Evolutionary conservation across 2,329 filamentous ascomycete genomes (phyloP).

Genomic region (Graphilbum fragrans): DNA sequence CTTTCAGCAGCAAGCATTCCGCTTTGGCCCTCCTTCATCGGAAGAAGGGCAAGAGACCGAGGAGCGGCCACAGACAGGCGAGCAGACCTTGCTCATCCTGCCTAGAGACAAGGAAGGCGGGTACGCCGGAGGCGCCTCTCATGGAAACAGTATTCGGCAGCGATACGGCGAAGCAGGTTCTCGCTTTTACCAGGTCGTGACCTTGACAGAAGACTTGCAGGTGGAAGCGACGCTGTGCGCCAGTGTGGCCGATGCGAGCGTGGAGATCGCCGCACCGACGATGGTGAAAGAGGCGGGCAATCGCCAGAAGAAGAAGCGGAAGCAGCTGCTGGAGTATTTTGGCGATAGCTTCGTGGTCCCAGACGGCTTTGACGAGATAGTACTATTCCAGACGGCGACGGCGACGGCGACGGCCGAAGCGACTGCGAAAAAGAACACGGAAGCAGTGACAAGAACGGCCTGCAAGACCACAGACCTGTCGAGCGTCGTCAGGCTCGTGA

Average conservation of each 20-base stretch:
- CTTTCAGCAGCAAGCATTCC: constrained; percentile 12
- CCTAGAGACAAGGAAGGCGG: background rate
- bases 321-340: constrained; percentile 11
- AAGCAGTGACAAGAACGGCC: background rate
- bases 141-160: background rate
- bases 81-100: constrained; percentile 7
- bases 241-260: background rate
- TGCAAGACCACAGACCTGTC: background rate
- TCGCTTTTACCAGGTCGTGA: constrained; percentile 9
- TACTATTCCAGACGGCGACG: background rate
- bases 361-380: constrained; percentile 26
- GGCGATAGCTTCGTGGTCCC: constrained; percentile 19
- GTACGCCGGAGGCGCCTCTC: too few species aligned
- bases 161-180: background rate
- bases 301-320: background rate
- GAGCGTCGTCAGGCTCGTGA: background rate
- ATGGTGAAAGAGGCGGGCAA: constrained; percentile 9
- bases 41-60: background rate
- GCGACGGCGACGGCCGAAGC: background rate
- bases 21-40: background rate
- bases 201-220: constrained; percentile 5
- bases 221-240: constrained; percentile 8
- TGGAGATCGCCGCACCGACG: background rate
- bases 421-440: background rate
- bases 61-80: background rate